phyloP scores from a whole-genome alignment of 768 basidiomycete genomes.

The Boletus coccyginus region DNA sequence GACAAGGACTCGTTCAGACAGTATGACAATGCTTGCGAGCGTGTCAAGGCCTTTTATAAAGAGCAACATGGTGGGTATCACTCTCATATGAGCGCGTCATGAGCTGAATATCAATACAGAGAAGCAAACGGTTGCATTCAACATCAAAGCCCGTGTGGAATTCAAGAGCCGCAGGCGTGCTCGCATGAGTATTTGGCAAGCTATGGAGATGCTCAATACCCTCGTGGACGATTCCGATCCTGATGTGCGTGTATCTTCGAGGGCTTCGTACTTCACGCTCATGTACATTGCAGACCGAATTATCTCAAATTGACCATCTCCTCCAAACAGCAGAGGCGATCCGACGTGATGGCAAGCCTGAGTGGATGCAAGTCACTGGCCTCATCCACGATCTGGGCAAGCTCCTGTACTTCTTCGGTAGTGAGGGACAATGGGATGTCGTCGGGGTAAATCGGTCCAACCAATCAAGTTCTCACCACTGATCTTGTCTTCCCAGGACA shows the following conservation, averaged over 20 bases:
- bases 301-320: conserved; percentile 88
- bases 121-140: conserved; percentile 87
- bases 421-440: conserved; percentile 92
- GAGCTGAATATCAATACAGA: conserved; percentile 39
- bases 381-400: conserved; percentile 91
- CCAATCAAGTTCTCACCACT: neutral
- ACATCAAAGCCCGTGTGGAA: conserved; percentile 71
- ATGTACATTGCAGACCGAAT: conserved; percentile 48
- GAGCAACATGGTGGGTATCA: conserved; percentile 64
- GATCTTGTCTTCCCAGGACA: conserved; percentile 43
- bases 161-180: conserved; percentile 66
- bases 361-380: conserved; percentile 91
- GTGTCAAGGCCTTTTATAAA: conserved; percentile 74
- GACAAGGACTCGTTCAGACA: conserved; percentile 70
- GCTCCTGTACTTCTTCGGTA: conserved; percentile 77
- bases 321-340: conserved; percentile 92
- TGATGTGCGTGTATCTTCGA: conserved; percentile 46
- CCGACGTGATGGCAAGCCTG: conserved; percentile 79
- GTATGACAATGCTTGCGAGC: conserved; percentile 73
- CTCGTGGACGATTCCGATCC: conserved; percentile 91
- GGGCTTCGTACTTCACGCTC: conserved; percentile 2
- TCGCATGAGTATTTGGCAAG: conserved; percentile 84
- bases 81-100: neutral
- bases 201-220: conserved; percentile 84
- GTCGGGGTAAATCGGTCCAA: conserved; percentile 61